Evolutionary conservation across 78 protist genomes (phyloP).

Genomic region (Dictyostelium purpureum): DNA sequence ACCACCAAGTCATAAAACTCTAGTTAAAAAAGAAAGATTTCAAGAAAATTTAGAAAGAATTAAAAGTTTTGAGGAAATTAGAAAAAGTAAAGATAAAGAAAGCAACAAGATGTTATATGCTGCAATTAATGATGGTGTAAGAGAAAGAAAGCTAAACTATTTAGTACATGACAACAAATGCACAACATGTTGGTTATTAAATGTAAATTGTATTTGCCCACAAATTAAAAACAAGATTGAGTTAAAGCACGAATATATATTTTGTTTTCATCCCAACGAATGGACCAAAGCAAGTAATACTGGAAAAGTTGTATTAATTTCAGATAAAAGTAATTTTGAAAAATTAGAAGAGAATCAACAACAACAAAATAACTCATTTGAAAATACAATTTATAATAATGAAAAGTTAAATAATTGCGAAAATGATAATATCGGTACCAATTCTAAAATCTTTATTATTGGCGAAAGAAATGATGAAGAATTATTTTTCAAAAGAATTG

Average conservation of each 20-base stretch:
- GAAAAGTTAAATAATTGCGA: too few species aligned
- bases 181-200: constrained; percentile 34
- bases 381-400: background rate
- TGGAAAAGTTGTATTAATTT: constrained; percentile 10
- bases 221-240: background rate
- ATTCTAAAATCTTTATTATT: constrained; percentile 28
- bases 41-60: background rate
- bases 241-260: constrained; percentile 44
- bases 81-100: background rate
- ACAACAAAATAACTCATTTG: background rate
- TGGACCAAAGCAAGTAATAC: constrained; percentile 60
- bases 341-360: background rate
- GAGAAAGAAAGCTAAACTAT: background rate
- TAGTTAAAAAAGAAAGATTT: background rate
- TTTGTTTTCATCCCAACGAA: constrained; percentile 56
- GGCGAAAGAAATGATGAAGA: constrained; percentile 29
- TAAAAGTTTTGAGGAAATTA: background rate
- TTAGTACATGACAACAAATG: constrained; percentile 10
- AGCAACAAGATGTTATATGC: background rate
- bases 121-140: background rate
- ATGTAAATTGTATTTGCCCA: constrained; percentile 21
- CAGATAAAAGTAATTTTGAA: background rate
- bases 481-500: background rate
- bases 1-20: background rate
- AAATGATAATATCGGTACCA: background rate